Conservation (phyloP, 805 yeast genomes). For the Pichia eremophila region DNA sequence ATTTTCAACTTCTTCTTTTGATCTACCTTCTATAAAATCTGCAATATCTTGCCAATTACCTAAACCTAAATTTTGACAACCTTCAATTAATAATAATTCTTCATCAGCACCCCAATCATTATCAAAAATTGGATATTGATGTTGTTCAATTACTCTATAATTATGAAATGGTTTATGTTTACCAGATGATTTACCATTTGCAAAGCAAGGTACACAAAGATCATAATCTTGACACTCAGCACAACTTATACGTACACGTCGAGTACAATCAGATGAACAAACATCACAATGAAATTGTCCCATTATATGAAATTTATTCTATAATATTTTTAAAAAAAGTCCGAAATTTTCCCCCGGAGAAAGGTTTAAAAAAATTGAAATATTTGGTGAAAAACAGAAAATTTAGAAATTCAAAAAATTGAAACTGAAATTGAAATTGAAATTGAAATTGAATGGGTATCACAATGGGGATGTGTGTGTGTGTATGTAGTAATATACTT, state of each 20-base stretch:
- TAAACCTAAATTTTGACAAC: constrained; percentile 81
- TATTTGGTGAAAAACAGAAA: too few relatives aligned
- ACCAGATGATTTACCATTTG: constrained; percentile 70
- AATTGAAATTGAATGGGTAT: too few relatives aligned
- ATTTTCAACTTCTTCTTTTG: constrained; percentile 81
- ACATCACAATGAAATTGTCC: constrained; percentile 84
- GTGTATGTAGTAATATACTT: too few relatives aligned
- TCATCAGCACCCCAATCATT: constrained; percentile 98
- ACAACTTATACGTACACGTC: constrained; percentile 82
- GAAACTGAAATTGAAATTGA: too few relatives aligned
- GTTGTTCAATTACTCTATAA: constrained; percentile 86
- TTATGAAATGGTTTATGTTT: constrained; percentile 93
- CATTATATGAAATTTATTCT: constrained; percentile 10
- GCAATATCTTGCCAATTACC: constrained; percentile 99
- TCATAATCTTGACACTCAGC: constrained; percentile 92
- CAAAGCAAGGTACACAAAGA: constrained; percentile 95
- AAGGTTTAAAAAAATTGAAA: background rate
- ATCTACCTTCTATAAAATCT: constrained; percentile 87
- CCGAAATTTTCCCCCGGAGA: background rate
- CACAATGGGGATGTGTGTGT: too few relatives aligned
- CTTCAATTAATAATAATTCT: constrained; percentile 79
- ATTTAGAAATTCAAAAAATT: too few relatives aligned
- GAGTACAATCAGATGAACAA: constrained; percentile 92
- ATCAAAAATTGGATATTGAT: constrained; percentile 85
- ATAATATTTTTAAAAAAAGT: background rate